Evolutionary conservation across 2,329 filamentous ascomycete genomes (phyloP).

Genomic region (Diaporthe citri): DNA sequence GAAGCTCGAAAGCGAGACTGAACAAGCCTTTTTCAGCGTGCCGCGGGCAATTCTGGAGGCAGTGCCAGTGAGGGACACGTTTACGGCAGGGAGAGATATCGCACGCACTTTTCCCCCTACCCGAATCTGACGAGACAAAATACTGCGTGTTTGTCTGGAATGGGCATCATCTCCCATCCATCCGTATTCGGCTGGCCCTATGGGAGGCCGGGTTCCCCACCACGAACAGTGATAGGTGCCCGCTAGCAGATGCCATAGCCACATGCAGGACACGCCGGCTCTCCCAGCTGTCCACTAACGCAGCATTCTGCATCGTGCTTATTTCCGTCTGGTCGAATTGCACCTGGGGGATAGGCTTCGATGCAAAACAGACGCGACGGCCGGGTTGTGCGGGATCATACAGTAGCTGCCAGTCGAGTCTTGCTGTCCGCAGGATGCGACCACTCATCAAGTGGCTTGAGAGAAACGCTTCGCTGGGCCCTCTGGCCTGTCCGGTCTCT

Average conservation of each 20-base stretch:
- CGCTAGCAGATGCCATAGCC: conserved; percentile 29
- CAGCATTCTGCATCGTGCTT: conserved; percentile 16
- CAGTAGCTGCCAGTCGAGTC: background rate
- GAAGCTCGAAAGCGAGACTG: conserved; percentile 24
- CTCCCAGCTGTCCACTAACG: conserved; percentile 19
- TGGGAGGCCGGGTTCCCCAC: conserved; percentile 29
- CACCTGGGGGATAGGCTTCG: conserved; percentile 9
- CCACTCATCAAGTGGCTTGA: background rate
- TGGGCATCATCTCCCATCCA: background rate
- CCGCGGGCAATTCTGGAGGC: background rate
- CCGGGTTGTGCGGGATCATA: conserved; percentile 28
- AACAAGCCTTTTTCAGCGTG: conserved; percentile 18
- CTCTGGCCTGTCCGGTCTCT: background rate
- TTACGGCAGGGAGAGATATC: background rate
- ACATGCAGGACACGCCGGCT: conserved; percentile 23
- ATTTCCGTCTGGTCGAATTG: conserved; percentile 25
- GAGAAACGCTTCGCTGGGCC: background rate
- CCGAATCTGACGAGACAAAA: conserved; percentile 25
- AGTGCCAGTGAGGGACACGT: background rate
- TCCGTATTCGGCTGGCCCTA: conserved; percentile 31
- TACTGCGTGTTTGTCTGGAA: conserved; percentile 17
- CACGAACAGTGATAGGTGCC: conserved; percentile 31
- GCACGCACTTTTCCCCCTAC: background rate
- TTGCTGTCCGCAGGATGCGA: background rate
- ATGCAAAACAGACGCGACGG: conserved; percentile 21